Evolutionary conservation across 164 flowering plant species (phyloP), one percentile per base, ranked within the genome.

Genomic region (Brasenia schreberi): DNA sequence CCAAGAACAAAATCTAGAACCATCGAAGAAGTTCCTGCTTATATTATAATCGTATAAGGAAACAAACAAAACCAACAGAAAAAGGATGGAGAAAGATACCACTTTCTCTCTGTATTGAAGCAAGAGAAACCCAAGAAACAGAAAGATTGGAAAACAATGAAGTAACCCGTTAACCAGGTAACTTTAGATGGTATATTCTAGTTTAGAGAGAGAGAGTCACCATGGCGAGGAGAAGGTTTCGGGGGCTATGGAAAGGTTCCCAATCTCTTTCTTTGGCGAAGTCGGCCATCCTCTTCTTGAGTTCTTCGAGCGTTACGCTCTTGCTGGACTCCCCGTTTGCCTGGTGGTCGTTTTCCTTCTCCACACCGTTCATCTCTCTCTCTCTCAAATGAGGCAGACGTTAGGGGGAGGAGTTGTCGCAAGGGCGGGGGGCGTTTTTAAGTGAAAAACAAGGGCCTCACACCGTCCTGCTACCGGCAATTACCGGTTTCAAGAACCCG

Each of bases 191-290:
- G 39, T 33, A 33, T 33, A 33, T 33, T 33, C 39, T 33, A 33
- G 4, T 49, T 3, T 49, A 49, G 53, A 45, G 56, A n/a, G 18
- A n/a, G 17, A 39, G 5, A 7, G 18, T 33, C 39, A 73, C 76
- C 66, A 73, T 42, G 39, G 76, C 76, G 23, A 73, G 59, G 27
- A 73, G 76, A 12, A 73, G 69, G 43, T 73, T 73, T 69, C 76
- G 66, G 18, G 76, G 76, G 67, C 76, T 73, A 64, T 73, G 76
- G 59, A 66, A 73, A 67, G 45, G 72, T 63, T 73, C 76, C 76
- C 76, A 73, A 63, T 73, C 72, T 23, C 76, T 66, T 42, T 73
- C 76, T 43, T 45, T 69, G 5, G 76, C 76, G 45, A 73, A 73
- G 18, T 66, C 76, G 18, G 76, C 76, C 76, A 73, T 66, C 69